A percentile compares a stretch with the other conserved stretches of the same genome.
Conservation (phyloP, 495 filamentous ascomycete species). For the Thermochaetoides thermophila region DNA sequence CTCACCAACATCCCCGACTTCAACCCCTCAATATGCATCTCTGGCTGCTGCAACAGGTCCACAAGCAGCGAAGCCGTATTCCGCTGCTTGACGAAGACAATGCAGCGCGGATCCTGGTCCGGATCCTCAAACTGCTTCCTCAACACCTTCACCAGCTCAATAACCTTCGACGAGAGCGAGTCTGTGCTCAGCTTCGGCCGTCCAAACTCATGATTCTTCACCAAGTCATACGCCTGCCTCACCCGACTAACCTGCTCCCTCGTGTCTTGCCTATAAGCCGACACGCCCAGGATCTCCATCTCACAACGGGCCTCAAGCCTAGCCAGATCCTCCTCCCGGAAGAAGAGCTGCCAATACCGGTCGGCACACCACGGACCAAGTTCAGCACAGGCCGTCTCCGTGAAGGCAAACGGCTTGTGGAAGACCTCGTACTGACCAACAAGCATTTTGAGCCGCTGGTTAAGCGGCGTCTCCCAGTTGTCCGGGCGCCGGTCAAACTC, state of each 20-base stretch:
- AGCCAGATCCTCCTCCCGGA: conserved; percentile 47
- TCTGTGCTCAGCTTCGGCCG: conserved; percentile 25
- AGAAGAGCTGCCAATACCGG: conserved; percentile 56
- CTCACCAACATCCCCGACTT: conserved; percentile 55
- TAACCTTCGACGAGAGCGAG: conserved; percentile 59
- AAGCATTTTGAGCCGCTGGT: conserved; percentile 35
- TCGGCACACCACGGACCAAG: conserved; percentile 85
- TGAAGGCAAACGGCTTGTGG: conserved; percentile 40
- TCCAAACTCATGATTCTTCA: conserved; percentile 35
- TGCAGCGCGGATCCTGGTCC: conserved; percentile 51
- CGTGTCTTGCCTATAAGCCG: conserved; percentile 25
- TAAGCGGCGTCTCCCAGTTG: conserved; percentile 50
- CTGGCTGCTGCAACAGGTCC: conserved; percentile 42
- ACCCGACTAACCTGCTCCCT: conserved; percentile 40
- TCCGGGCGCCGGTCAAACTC: conserved; percentile 37
- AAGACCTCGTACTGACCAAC: conserved; percentile 47
- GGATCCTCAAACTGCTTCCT: conserved; percentile 36
- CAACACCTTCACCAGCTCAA: conserved; percentile 44
- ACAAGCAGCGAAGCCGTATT: conserved; percentile 61
- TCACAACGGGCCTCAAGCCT: conserved; percentile 47
- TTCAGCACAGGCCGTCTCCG: conserved; percentile 45
- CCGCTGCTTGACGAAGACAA: conserved; percentile 72
- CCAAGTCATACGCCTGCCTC: conserved; percentile 42
- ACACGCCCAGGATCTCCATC: conserved; percentile 19
- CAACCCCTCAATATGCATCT: conserved; percentile 42